Conservation (phyloP, 257 asterid genomes). For the Knoxia roxburghii region DNA sequence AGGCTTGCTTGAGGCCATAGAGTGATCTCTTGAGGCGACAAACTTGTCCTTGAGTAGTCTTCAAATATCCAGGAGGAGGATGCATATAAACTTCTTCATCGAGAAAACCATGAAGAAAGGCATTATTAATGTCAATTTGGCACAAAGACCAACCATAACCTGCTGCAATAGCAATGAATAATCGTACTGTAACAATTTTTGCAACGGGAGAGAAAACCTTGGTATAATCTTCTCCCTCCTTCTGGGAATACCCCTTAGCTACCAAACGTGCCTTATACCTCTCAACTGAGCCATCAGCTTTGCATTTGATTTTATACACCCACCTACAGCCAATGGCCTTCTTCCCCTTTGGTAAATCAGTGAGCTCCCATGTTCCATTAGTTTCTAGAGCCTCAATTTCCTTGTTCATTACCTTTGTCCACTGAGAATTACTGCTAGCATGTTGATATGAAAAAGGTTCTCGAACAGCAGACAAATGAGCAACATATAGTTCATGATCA, state of each 20-base stretch:
- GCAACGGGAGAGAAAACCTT: not conserved
- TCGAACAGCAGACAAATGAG: too few species aligned
- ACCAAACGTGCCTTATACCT: not conserved
- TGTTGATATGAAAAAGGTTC: too few species aligned
- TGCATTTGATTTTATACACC: not conserved
- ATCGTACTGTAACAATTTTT: not conserved
- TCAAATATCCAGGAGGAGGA: not conserved
- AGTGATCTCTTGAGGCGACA: not conserved
- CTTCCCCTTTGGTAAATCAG: not conserved
- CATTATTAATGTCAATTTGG: not conserved
- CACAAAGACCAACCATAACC: not conserved
- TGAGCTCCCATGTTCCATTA: not conserved
- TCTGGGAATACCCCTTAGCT: not conserved
- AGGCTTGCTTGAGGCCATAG: not conserved
- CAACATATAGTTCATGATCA: too few species aligned
- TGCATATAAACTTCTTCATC: not conserved
- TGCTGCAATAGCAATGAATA: not conserved
- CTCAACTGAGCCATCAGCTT: not conserved
- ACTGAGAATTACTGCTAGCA: too few species aligned
- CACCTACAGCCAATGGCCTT: not conserved
- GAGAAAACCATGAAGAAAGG: not conserved
- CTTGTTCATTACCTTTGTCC: too few species aligned
- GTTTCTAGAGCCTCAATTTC: not conserved
- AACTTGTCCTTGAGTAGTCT: not conserved
- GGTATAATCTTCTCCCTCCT: not conserved